Evolutionary conservation across 1,139 yeast genomes (phyloP), one percentile per base, ranked within the genome.

Genomic region (Zygoascus hellenicus): DNA sequence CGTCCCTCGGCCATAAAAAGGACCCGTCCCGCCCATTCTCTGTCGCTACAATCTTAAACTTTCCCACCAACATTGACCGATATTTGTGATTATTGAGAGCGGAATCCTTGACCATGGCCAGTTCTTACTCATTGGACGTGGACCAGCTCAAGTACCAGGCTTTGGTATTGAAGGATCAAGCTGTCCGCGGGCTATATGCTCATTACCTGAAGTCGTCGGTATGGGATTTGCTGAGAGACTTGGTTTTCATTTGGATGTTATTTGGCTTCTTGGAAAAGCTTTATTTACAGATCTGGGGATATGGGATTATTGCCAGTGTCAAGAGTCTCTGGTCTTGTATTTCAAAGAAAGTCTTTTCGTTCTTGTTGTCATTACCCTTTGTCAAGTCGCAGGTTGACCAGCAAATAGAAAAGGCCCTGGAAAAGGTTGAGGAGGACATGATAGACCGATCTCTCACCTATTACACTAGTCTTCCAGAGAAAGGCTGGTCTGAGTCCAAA

Each of bases 361-460:
- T 46, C 31, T 46, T 60, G 16, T 53, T 58, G 46, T 44, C 40
- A 30, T 47, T 63, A 11, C 90, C 94, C 1, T 73, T 78, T 0
- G 54, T 84, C 32, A 75, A 70, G 51, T 58, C 65, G 2, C 78
- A 78, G 58, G 80, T 87, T 4, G 81, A 83, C 39, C 58, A 64
- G 15, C 92, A 89, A 61, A 73, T 90, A 11, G 54, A 53, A 10
- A 68, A 69, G 38, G 77, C 79, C 0, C 63, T 77, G 9, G 60
- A 51, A 0, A 69, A 71, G 41, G 68, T 90, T 42, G 86, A 87
- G 52, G 56, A 65, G 0, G 73, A 73, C 28, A 58, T 87, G 49
- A 75, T 87, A 48, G 70, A 71, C 47, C 78, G 78, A 53, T 76
- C 78, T 50, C 63, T 81, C 42, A 62, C 66, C 11, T 78, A 77